phyloP scores from a whole-genome alignment of 371 early-diverging fungal genomes.

The Saksenaea vasiformis region DNA sequence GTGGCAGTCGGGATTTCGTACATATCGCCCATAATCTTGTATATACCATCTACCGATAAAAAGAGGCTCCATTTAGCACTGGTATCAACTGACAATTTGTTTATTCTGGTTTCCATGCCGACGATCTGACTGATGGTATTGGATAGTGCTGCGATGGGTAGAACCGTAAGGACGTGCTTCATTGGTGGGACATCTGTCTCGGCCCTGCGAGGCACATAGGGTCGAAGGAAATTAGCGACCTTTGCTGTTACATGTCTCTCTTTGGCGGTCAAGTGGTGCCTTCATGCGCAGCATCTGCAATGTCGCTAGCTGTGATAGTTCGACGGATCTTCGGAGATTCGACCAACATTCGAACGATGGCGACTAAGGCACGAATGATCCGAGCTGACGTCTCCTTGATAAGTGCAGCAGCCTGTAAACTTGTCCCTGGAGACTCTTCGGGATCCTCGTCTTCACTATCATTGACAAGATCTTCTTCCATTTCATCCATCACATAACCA shows the following conservation, averaged over 20 bases:
- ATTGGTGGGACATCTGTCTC: too few species aligned
- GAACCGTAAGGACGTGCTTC: not conserved
- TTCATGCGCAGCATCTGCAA: too few species aligned
- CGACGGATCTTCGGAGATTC: too few species aligned
- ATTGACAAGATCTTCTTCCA: not conserved
- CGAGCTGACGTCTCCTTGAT: not conserved
- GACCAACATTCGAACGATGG: too few species aligned
- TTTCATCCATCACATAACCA: not conserved
- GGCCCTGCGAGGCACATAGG: too few species aligned
- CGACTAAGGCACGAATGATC: too few species aligned
- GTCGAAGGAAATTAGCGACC: too few species aligned
- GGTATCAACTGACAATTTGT: not conserved
- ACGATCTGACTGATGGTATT: not conserved
- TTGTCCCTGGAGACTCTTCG: not conserved
- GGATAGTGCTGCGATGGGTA: not conserved
- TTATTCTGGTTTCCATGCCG: not conserved
- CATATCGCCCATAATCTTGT: not conserved
- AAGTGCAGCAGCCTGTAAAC: not conserved
- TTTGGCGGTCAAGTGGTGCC: too few species aligned
- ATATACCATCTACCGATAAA: not conserved
- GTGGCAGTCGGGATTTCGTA: not conserved
- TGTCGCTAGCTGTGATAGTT: too few species aligned
- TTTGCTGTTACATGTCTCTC: too few species aligned
- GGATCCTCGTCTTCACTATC: not conserved
- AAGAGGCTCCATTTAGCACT: not conserved